Evolutionary conservation across 495 filamentous ascomycete species (phyloP).

Genomic region (Cercophora scortea): DNA sequence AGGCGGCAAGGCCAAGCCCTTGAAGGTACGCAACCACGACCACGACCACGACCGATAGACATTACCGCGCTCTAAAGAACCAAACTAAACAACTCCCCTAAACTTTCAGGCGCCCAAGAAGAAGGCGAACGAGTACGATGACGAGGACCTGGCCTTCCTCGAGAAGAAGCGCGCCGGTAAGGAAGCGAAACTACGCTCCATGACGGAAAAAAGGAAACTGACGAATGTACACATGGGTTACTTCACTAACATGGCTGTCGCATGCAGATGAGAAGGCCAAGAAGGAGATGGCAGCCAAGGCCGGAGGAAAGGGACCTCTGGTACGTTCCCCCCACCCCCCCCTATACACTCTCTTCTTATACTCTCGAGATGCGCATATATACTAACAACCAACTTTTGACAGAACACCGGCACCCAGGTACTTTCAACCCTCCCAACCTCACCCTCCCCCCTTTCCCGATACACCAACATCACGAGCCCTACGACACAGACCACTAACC

Average conservation of each 20-base stretch:
- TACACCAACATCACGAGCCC: no score
- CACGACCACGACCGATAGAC: not conserved
- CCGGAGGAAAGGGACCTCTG: constrained; percentile 47
- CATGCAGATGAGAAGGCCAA: constrained; percentile 65
- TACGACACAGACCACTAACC: not conserved
- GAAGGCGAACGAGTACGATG: constrained; percentile 63
- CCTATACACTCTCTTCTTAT: not conserved
- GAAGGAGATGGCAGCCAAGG: constrained; percentile 63
- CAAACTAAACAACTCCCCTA: not conserved
- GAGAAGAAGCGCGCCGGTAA: constrained; percentile 69
- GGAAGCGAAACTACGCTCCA: constrained; percentile 9
- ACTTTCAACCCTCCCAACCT: not conserved
- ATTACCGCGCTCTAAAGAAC: not conserved
- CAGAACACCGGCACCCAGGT: constrained; percentile 61
- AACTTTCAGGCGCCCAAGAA: constrained; percentile 55
- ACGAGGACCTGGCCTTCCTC: constrained; percentile 66
- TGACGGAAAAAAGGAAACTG: not conserved
- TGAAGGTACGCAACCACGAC: constrained; percentile 44
- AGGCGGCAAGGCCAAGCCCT: constrained; percentile 82
- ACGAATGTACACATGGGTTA: not conserved
- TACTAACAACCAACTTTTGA: not conserved
- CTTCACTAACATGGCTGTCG: constrained; percentile 6
- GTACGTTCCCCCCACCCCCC: constrained; percentile 7
- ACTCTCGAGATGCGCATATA: no score
- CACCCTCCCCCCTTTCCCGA: not conserved